Conservation (phyloP, 306 rosid genomes). For the Cyamopsis tetragonoloba region DNA sequence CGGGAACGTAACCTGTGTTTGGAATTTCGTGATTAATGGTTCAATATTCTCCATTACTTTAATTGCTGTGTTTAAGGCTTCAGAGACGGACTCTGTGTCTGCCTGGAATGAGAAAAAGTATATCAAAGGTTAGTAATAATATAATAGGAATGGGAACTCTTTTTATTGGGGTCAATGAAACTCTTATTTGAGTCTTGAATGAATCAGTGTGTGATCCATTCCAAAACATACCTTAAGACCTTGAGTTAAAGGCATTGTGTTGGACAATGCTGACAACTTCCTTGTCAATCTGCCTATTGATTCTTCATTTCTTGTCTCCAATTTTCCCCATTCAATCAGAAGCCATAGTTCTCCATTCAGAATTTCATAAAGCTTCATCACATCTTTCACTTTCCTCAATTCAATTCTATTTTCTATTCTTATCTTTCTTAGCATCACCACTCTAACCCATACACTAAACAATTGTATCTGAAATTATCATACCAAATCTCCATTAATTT, state of each 20-base stretch:
- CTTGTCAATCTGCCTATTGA: conserved; percentile 43
- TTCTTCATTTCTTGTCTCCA: conserved; percentile 63
- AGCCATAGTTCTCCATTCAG: conserved; percentile 47
- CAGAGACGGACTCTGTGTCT: conserved; percentile 31
- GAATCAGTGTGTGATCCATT: no score
- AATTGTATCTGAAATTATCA: conserved; percentile 41
- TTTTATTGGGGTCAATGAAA: no score
- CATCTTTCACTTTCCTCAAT: conserved; percentile 37
- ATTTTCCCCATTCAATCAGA: conserved; percentile 53
- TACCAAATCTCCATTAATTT: no score
- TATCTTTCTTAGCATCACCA: conserved; percentile 41
- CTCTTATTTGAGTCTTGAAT: no score
- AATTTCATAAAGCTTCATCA: conserved; percentile 46
- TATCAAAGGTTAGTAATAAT: no score
- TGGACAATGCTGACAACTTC: conserved; percentile 49
- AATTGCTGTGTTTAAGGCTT: conserved; percentile 49
- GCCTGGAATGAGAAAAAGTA: conserved; percentile 37
- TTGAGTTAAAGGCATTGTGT: conserved; percentile 42
- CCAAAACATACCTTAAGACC: conserved; percentile 49
- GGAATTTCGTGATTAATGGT: conserved; percentile 30
- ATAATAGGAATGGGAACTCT: no score
- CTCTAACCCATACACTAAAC: conserved; percentile 51
- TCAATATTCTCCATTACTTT: conserved; percentile 43
- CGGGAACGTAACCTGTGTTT: conserved; percentile 39
- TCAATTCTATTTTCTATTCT: conserved; percentile 43